Conservation (phyloP, 768 basidiomycete species). For the Mycena indigotica region DNA sequence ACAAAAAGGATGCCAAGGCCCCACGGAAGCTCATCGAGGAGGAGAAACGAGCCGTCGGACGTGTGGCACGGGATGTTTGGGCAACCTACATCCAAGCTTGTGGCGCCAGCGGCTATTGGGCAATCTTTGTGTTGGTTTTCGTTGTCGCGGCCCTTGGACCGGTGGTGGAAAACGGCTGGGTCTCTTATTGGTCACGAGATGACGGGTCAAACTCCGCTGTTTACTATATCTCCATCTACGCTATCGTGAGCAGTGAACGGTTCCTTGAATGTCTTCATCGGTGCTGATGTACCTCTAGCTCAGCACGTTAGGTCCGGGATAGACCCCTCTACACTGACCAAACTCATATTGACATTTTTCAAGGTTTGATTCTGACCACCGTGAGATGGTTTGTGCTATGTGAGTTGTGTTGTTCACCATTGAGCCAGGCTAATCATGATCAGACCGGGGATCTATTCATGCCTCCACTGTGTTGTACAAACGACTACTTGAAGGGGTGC, state of each 20-base stretch:
- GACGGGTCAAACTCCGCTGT: conserved; percentile 44
- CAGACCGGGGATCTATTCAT: conserved; percentile 77
- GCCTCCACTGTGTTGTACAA: conserved; percentile 80
- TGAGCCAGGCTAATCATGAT: too few relatives aligned
- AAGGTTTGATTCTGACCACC: conserved; percentile 52
- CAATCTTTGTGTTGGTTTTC: conserved; percentile 52
- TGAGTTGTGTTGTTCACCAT: conserved; percentile 36
- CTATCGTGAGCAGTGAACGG: conserved; percentile 48
- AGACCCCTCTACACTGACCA: background rate
- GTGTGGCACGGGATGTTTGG: conserved; percentile 72
- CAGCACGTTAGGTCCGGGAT: conserved; percentile 23
- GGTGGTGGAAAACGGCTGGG: conserved; percentile 73
- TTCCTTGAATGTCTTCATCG: background rate
- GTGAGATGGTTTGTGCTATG: conserved; percentile 74
- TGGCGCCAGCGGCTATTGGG: conserved; percentile 59
- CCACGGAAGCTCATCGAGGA: conserved; percentile 87
- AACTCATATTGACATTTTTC: background rate
- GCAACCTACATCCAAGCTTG: conserved; percentile 53
- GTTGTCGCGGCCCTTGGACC: conserved; percentile 63
- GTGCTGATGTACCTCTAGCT: conserved; percentile 25
- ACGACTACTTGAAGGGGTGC: conserved; percentile 75
- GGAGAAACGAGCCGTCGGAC: conserved; percentile 75
- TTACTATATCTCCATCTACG: conserved; percentile 76
- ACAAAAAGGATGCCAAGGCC: conserved; percentile 50
- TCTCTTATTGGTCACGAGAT: conserved; percentile 67